These are phyloP conservation scores for Thielaviopsis cerberus DNA, from an alignment of 2,329 filamentous ascomycete genomes.

Conservation along the genomic window DNA sequence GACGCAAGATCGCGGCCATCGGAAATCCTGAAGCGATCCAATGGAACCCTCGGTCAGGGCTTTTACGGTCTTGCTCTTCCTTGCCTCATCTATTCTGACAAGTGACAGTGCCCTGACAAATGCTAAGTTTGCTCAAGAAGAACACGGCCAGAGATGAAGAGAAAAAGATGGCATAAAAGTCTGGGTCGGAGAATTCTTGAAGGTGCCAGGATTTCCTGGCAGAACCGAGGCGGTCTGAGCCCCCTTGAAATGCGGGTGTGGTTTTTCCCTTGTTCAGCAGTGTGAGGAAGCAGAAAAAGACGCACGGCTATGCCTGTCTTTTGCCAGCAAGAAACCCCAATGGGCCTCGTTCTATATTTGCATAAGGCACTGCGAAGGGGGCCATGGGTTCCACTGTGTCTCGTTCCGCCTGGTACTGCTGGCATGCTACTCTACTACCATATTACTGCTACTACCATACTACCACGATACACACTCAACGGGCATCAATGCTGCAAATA, in stretches of 20 bases:
- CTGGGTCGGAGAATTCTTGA: not conserved
- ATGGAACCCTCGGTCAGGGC: not conserved
- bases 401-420: too few species aligned
- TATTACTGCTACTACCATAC: too few species aligned
- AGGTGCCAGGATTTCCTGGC: not conserved
- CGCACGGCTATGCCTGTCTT: not conserved
- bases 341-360: too few species aligned
- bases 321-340: too few species aligned
- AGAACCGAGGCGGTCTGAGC: not conserved
- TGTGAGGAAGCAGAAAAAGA: not conserved
- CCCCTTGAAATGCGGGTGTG: not conserved
- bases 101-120: too few species aligned
- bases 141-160: not conserved
- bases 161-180: not conserved
- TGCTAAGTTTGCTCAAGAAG: too few species aligned
- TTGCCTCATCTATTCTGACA: too few species aligned
- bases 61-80: not conserved
- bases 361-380: too few species aligned
- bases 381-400: too few species aligned
- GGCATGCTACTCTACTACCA: too few species aligned
- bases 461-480: too few species aligned
- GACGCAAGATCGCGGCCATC: not conserved
- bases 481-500: too few species aligned
- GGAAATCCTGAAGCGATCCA: not conserved
- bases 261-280: not conserved